phyloP scores from a whole-genome alignment of 352 stramenopile genomes.

The Globisporangium yorkense region DNA sequence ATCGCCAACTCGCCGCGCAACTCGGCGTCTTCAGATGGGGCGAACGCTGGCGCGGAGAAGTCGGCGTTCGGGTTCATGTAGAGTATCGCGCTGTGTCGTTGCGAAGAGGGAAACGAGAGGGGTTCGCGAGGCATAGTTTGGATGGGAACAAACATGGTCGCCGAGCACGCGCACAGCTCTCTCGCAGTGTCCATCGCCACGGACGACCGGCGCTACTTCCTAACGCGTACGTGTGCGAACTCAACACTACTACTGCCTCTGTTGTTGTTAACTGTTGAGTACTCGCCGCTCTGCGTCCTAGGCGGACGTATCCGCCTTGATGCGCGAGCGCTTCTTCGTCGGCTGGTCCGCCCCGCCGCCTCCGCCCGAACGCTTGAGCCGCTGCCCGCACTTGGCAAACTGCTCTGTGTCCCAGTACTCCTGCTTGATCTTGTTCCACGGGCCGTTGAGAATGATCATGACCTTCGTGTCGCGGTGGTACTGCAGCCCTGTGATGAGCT shows the following conservation, averaged over 20 bases:
- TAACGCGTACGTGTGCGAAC: background rate
- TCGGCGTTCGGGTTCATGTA: constrained; percentile 90
- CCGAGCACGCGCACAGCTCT: background rate
- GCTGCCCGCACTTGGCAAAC: constrained; percentile 41
- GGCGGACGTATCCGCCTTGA: constrained; percentile 9
- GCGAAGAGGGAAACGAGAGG: background rate
- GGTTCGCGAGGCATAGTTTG: background rate
- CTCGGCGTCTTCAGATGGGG: constrained; percentile 15
- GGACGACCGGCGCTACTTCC: too few relatives aligned
- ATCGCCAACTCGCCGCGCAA: constrained; percentile 77
- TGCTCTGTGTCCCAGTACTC: constrained; percentile 57
- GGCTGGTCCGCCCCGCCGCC: background rate
- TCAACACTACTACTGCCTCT: background rate
- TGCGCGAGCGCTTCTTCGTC: constrained; percentile 13
- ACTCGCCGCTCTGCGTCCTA: background rate
- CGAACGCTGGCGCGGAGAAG: constrained; percentile 25
- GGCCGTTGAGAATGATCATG: constrained; percentile 83
- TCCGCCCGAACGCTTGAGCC: constrained; percentile 21
- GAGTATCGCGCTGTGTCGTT: constrained; percentile 20
- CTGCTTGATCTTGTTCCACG: constrained; percentile 78
- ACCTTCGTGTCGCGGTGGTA: constrained; percentile 88
- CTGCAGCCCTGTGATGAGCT: constrained; percentile 78
- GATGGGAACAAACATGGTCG: too few relatives aligned
- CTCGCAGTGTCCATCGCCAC: background rate
- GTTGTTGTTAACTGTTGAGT: background rate